Conservation (phyloP, 2,329 filamentous ascomycete genomes). For the Sphaceloma murrayae region DNA sequence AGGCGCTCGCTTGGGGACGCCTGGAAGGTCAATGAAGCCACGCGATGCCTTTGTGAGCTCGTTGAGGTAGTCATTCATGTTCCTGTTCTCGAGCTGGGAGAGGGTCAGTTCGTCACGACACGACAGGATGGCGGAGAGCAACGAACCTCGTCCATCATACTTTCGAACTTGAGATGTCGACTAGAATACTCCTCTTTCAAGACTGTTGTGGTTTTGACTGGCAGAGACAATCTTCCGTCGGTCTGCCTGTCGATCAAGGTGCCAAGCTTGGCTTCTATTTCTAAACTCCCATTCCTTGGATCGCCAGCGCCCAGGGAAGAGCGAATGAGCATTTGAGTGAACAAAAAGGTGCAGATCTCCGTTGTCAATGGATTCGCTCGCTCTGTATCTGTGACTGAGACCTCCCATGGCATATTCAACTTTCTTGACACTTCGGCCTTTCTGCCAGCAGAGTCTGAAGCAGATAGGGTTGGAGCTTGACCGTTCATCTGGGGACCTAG, state of each 20-base stretch:
- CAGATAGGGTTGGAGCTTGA: neutral
- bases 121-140: neutral
- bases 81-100: conserved; percentile 63
- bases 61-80: conserved; percentile 80
- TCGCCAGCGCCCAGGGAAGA: conserved; percentile 47
- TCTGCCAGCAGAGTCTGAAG: neutral
- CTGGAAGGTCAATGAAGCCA: neutral
- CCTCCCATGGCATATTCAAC: conserved; percentile 18
- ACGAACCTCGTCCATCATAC: conserved; percentile 78
- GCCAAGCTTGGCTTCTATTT: conserved; percentile 91
- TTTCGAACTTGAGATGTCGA: conserved; percentile 55
- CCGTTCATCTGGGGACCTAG: conserved; percentile 8
- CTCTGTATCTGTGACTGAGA: conserved; percentile 16
- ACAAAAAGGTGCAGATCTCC: conserved; percentile 17
- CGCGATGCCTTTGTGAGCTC: conserved; percentile 48
- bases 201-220: conserved; percentile 61
- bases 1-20: conserved; percentile 28
- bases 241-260: conserved; percentile 66
- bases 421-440: conserved; percentile 6
- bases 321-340: conserved; percentile 1
- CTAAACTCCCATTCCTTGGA: conserved; percentile 61
- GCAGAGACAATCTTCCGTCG: conserved; percentile 57
- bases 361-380: conserved; percentile 5
- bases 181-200: conserved; percentile 45
- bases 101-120: conserved; percentile 19